Conservation (phyloP, 805 yeast genomes). For the Komagataella pastoris region DNA sequence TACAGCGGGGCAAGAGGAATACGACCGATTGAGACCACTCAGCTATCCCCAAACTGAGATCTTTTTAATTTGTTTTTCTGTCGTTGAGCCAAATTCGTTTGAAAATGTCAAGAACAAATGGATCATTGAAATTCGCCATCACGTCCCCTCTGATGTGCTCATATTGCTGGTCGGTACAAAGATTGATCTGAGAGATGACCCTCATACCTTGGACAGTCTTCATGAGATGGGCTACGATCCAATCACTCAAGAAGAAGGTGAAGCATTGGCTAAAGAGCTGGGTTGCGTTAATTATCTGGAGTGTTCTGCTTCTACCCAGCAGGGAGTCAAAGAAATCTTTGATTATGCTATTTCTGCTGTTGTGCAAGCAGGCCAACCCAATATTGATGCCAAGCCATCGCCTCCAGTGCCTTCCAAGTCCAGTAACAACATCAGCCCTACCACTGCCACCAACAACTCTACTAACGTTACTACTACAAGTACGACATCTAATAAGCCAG, state of each 20-base stretch:
- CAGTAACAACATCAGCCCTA: neutral
- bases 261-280: conserved; percentile 51
- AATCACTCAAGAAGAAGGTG: conserved; percentile 48
- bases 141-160: conserved; percentile 57
- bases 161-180: conserved; percentile 82
- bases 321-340: conserved; percentile 74
- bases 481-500: neutral
- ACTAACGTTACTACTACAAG: neutral
- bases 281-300: conserved; percentile 69
- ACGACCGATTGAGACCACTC: conserved; percentile 78
- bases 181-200: conserved; percentile 73
- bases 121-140: conserved; percentile 81
- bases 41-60: conserved; percentile 90
- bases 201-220: conserved; percentile 57
- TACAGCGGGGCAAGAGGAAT: conserved; percentile 92
- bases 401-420: conserved; percentile 7
- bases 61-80: conserved; percentile 75
- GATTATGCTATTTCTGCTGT: conserved; percentile 71
- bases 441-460: neutral
- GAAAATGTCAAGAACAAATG: conserved; percentile 71
- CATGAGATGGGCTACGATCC: conserved; percentile 51
- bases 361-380: conserved; percentile 12
- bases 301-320: conserved; percentile 84
- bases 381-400: conserved; percentile 26
- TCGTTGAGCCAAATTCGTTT: conserved; percentile 69